Evolutionary conservation across 1,139 yeast genomes (phyloP).

Genomic region (Saccharomyces hybrid): DNA sequence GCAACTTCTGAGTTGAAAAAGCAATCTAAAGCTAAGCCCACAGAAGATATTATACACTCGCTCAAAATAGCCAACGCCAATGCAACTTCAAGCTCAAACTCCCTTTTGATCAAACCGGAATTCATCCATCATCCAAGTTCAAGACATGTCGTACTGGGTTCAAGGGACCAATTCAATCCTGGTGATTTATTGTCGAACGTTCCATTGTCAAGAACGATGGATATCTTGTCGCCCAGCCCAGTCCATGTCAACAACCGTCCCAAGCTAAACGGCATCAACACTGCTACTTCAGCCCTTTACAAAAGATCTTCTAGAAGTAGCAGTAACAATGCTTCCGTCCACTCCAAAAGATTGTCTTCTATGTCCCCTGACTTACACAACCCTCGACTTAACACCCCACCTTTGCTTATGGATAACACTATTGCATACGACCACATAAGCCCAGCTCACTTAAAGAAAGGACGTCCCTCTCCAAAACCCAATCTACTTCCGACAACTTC

Average conservation of each 20-base stretch:
- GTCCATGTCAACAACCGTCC: background rate
- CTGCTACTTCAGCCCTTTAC: background rate
- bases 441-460: background rate
- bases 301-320: background rate
- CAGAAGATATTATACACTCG: conserved; percentile 11
- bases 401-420: background rate
- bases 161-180: conserved; percentile 59
- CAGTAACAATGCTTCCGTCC: background rate
- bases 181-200: conserved; percentile 82
- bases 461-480: background rate
- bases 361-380: background rate
- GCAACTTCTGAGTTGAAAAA: background rate
- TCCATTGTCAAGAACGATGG: conserved; percentile 51
- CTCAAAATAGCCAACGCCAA: conserved; percentile 3
- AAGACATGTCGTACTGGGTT: conserved; percentile 57
- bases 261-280: background rate
- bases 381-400: background rate
- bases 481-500: conserved; percentile 33
- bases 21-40: conserved; percentile 2
- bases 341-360: background rate
- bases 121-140: conserved; percentile 32
- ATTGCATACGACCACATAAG: background rate
- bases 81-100: conserved; percentile 4
- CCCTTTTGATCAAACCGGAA: conserved; percentile 5
- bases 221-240: background rate